phyloP scores from a whole-genome alignment of 1,284 basidiomycete species.

The Apiotrichum domesticum region DNA sequence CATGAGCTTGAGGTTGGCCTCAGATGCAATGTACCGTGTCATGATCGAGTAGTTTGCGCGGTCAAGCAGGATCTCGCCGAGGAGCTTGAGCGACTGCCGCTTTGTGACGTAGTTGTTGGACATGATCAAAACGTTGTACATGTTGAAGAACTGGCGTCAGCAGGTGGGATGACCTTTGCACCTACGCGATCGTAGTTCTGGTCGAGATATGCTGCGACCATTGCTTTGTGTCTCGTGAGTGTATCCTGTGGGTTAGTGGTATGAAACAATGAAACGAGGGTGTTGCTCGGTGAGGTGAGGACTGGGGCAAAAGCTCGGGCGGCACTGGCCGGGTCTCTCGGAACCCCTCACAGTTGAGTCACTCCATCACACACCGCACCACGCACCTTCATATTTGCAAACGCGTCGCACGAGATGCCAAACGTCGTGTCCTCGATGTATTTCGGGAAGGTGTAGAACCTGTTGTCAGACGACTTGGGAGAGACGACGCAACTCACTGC shows the following conservation, averaged over 20 bases:
- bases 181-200: conserved; percentile 89
- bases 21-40: conserved; percentile 90
- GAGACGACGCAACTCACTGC: conserved; percentile 56
- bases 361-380: neutral
- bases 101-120: conserved; percentile 99
- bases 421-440: conserved; percentile 98
- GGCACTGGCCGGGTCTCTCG: no score
- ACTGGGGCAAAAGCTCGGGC: no score
- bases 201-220: conserved; percentile 94
- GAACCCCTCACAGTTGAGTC: no score
- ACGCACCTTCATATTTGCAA: conserved; percentile 77
- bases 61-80: conserved; percentile 96
- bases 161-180: conserved; percentile 5
- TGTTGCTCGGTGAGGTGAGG: no score
- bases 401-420: conserved; percentile 95
- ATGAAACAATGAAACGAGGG: no score
- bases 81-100: conserved; percentile 93
- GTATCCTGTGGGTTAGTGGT: conserved; percentile 56
- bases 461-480: conserved; percentile 37
- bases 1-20: conserved; percentile 96
- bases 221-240: conserved; percentile 88
- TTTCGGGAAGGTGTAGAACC: conserved; percentile 93
- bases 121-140: conserved; percentile 85
- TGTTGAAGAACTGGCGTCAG: conserved; percentile 74
- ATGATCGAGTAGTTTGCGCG: conserved; percentile 97